phyloP scores from a whole-genome alignment of 805 yeast genomes.

The Ogataea trehalophila region DNA sequence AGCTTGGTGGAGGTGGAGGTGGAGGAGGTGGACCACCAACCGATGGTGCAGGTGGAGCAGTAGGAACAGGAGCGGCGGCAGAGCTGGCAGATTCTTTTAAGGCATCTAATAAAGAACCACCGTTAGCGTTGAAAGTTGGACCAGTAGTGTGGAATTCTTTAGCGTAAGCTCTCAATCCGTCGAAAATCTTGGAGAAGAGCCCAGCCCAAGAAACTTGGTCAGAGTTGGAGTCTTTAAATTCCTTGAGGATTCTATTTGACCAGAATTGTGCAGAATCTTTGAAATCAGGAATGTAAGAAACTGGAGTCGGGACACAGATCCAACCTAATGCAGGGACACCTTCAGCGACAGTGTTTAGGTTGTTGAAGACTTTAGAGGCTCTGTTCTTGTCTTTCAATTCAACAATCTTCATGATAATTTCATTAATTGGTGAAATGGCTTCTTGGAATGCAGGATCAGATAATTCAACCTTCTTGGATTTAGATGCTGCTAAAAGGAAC shows the following conservation, averaged over 20 bases:
- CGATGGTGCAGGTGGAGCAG: slow-evolving; percentile 35
- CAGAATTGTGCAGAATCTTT: slow-evolving; percentile 92
- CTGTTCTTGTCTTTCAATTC: slow-evolving; percentile 73
- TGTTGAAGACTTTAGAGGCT: slow-evolving; percentile 56
- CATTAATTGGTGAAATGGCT: slow-evolving; percentile 66
- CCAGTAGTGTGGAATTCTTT: slow-evolving; percentile 81
- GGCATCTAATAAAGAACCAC: slow-evolving; percentile 58
- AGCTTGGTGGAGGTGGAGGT: slow-evolving; percentile 84
- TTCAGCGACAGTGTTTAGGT: slow-evolving; percentile 80
- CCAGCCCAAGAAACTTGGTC: slow-evolving; percentile 81
- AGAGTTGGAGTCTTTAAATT: slow-evolving; percentile 66
- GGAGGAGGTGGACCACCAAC: slow-evolving; percentile 63
- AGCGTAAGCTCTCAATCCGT: slow-evolving; percentile 64
- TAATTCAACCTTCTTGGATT: slow-evolving; percentile 61
- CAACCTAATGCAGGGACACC: slow-evolving; percentile 90
- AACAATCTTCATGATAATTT: slow-evolving; percentile 50
- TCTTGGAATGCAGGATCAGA: slow-evolving; percentile 49
- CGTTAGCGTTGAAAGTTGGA: slow-evolving; percentile 63
- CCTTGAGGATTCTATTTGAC: slow-evolving; percentile 87
- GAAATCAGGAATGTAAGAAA: slow-evolving; percentile 71
- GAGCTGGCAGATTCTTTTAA: slow-evolving; percentile 25
- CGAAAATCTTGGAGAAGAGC: slow-evolving; percentile 55
- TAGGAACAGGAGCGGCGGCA: slow-evolving; percentile 22
- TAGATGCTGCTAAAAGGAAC: slow-evolving; percentile 54
- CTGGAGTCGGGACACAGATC: slow-evolving; percentile 76